Evolutionary conservation across 2,329 filamentous ascomycete genomes (phyloP).

Genomic region (Exophiala sideris): DNA sequence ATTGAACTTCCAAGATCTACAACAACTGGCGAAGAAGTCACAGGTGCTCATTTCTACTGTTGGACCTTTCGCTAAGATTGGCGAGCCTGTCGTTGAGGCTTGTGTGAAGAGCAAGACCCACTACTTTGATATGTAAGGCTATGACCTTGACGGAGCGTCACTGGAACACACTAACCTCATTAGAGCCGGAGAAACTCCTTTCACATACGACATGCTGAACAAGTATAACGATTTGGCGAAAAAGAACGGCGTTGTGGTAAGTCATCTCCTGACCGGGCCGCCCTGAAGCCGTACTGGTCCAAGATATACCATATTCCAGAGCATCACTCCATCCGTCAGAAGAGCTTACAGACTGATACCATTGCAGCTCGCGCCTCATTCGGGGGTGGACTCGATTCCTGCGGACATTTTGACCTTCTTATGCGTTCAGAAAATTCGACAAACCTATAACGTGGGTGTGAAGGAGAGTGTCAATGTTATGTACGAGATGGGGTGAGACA

Average conservation of each 20-base stretch:
- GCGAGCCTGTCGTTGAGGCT: conserved; percentile 60
- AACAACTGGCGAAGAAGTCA: conserved; percentile 51
- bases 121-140: background rate
- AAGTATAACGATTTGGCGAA: conserved; percentile 59
- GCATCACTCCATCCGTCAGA: too few species aligned
- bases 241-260: conserved; percentile 56
- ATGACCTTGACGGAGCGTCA: background rate
- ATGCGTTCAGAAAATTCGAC: conserved; percentile 52
- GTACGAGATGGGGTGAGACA: conserved; percentile 14
- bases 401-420: conserved; percentile 53
- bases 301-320: too few species aligned
- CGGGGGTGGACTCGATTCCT: conserved; percentile 58
- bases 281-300: too few species aligned
- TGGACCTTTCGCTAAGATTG: conserved; percentile 61
- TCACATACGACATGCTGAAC: conserved; percentile 58
- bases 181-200: conserved; percentile 34
- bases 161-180: background rate
- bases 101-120: conserved; percentile 58
- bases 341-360: background rate
- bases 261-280: background rate
- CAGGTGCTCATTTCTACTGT: conserved; percentile 58
- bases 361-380: conserved; percentile 47
- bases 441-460: conserved; percentile 47
- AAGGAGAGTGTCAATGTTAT: conserved; percentile 45
- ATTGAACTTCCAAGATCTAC: conserved; percentile 49